Percentiles rank a stretch among this genome's conserved stretches.
These are phyloP conservation scores for Cyberlindnera mississippiensis DNA, from an alignment of 805 yeast genomes.

Conservation along the genomic window DNA sequence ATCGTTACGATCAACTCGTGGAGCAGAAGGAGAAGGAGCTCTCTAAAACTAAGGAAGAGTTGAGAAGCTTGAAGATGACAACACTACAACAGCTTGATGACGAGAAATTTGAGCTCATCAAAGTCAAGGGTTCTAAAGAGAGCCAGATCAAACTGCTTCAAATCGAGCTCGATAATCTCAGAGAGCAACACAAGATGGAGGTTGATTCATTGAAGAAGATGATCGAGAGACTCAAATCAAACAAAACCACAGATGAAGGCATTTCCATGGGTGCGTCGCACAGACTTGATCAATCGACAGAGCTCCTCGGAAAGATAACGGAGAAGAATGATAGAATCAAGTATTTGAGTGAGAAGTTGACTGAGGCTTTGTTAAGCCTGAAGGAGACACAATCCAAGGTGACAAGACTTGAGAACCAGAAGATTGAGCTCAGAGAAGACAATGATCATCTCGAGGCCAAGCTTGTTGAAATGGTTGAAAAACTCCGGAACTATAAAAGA, in stretches of 20 bases:
- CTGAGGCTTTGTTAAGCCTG: constrained; percentile 26
- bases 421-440: constrained; percentile 29
- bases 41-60: constrained; percentile 31
- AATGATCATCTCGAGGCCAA: constrained; percentile 31
- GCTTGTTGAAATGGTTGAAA: constrained; percentile 29
- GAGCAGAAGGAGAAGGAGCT: constrained; percentile 36
- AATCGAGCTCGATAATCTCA: constrained; percentile 36
- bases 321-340: constrained; percentile 25
- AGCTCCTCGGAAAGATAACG: constrained; percentile 27
- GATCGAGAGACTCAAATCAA: constrained; percentile 14
- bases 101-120: constrained; percentile 34
- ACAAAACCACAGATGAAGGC: no score
- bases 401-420: constrained; percentile 31
- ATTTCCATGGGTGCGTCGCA: neutral
- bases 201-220: constrained; percentile 30
- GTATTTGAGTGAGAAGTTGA: constrained; percentile 22
- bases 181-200: constrained; percentile 35
- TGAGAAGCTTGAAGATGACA: constrained; percentile 31
- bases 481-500: constrained; percentile 28
- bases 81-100: constrained; percentile 33
- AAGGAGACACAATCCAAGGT: constrained; percentile 28
- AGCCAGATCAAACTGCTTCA: constrained; percentile 34
- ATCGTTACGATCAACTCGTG: constrained; percentile 22
- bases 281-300: constrained; percentile 16
- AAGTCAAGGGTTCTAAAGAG: constrained; percentile 36